These are phyloP conservation scores for Ascosphaera apis DNA, from an alignment of 2,329 filamentous ascomycete genomes.

Conservation along the genomic window DNA sequence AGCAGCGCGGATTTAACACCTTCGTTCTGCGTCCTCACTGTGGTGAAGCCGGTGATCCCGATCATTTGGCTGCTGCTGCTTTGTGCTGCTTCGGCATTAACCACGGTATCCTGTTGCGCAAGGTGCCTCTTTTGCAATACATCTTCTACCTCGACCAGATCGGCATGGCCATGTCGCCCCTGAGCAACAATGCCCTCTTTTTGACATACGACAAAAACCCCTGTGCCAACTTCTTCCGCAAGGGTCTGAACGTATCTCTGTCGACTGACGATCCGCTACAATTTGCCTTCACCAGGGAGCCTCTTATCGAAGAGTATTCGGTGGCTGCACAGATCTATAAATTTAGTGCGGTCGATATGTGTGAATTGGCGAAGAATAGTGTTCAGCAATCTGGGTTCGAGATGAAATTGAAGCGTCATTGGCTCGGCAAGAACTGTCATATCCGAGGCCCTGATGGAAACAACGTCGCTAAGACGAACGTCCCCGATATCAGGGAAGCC, in stretches of 20 bases:
- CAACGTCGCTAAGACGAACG: slow-evolving; percentile 84
- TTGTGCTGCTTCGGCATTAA: slow-evolving; percentile 93
- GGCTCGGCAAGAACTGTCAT: slow-evolving; percentile 62
- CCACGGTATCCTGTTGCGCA: slow-evolving; percentile 75
- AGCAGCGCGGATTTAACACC: slow-evolving; percentile 82
- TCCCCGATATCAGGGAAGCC: slow-evolving; percentile 75
- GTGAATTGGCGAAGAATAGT: slow-evolving; percentile 87
- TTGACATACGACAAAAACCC: slow-evolving; percentile 92
- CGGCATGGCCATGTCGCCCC: slow-evolving; percentile 95
- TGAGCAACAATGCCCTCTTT: slow-evolving; percentile 95
- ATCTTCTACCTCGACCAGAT: slow-evolving; percentile 97
- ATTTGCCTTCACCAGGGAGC: slow-evolving; percentile 96
- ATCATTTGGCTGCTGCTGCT: slow-evolving; percentile 78
- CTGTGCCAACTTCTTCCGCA: slow-evolving; percentile 84
- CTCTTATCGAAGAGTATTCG: slow-evolving; percentile 91
- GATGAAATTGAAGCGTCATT: slow-evolving; percentile 65
- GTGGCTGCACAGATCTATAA: slow-evolving; percentile 98
- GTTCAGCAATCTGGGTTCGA: slow-evolving; percentile 92
- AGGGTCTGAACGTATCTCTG: slow-evolving; percentile 82
- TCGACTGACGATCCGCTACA: slow-evolving; percentile 94
- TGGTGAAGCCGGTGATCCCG: slow-evolving; percentile 88
- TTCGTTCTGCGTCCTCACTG: slow-evolving; percentile 85
- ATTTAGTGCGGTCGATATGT: slow-evolving; percentile 92
- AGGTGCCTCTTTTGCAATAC: slow-evolving; percentile 86
- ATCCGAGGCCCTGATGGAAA: slow-evolving; percentile 66